Conservation (phyloP, 805 yeast genomes). For the Ogataea siamensis region DNA sequence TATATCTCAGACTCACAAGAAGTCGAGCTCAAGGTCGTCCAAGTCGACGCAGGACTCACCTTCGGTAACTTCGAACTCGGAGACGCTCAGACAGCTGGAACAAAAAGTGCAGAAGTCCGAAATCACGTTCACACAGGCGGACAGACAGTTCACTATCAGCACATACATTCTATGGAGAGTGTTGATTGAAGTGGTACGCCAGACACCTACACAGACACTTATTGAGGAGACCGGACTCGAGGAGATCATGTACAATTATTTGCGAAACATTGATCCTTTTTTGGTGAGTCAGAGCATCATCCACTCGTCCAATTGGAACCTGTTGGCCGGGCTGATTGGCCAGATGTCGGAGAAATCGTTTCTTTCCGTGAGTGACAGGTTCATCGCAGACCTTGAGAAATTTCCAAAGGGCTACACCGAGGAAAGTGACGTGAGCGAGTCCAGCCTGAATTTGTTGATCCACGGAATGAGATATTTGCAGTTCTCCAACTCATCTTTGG, state of each 20-base stretch:
- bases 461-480: conserved; percentile 89
- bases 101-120: conserved; percentile 42
- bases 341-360: conserved; percentile 85
- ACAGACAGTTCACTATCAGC: conserved; percentile 79
- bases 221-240: conserved; percentile 84
- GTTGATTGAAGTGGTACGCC: conserved; percentile 86
- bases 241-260: conserved; percentile 88
- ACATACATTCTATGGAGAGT: conserved; percentile 90
- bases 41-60: conserved; percentile 16
- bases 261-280: conserved; percentile 81
- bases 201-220: conserved; percentile 68
- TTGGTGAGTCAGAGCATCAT: conserved; percentile 65
- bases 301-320: conserved; percentile 89
- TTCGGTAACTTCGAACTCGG: conserved; percentile 11
- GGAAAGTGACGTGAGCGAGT: conserved; percentile 31
- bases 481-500: conserved; percentile 81
- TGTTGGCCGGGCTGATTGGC: conserved; percentile 85
- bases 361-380: conserved; percentile 85
- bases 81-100: conserved; percentile 23
- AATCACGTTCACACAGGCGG: conserved; percentile 77
- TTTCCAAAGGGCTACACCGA: conserved; percentile 53
- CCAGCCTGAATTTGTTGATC: conserved; percentile 68
- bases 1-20: conserved; percentile 21
- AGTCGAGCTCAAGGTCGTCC: conserved; percentile 25
- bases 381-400: conserved; percentile 88